Conservation (phyloP, 2,329 filamentous ascomycete species). For the Albifimbria verrucaria region DNA sequence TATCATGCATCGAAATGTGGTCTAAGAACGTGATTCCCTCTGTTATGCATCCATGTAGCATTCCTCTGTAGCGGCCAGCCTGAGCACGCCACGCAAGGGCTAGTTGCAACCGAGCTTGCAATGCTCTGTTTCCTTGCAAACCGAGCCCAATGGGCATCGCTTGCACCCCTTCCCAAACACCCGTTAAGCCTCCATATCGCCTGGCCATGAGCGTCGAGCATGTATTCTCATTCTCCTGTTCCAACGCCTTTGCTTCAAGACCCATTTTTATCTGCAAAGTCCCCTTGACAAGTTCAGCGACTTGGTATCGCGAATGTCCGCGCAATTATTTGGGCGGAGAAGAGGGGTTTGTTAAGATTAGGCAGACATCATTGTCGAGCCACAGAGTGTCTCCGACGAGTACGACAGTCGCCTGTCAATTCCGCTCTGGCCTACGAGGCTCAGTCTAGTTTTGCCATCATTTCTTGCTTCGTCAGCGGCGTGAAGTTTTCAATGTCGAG, state of each 20-base stretch:
- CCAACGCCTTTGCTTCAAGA: conserved; percentile 19
- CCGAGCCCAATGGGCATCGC: conserved; percentile 18
- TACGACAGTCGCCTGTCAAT: conserved; percentile 29
- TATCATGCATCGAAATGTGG: conserved; percentile 49
- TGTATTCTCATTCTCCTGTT: conserved; percentile 5
- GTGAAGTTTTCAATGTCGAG: conserved; percentile 93
- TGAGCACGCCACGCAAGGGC: conserved; percentile 18
- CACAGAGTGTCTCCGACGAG: conserved; percentile 23
- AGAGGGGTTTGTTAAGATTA: conserved; percentile 12
- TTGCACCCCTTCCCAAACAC: conserved; percentile 25
- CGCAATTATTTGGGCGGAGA: neutral
- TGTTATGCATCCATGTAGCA: conserved; percentile 32
- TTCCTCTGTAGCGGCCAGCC: conserved; percentile 22
- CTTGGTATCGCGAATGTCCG: conserved; percentile 1
- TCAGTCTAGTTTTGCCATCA: conserved; percentile 98
- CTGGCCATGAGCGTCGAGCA: conserved; percentile 8
- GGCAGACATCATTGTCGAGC: conserved; percentile 25
- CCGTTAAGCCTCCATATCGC: neutral
- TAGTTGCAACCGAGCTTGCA: conserved; percentile 20
- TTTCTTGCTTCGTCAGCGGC: conserved; percentile 87
- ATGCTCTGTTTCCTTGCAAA: conserved; percentile 22
- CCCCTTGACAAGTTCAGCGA: conserved; percentile 21
- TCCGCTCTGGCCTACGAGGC: conserved; percentile 22
- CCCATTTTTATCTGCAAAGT: conserved; percentile 24
- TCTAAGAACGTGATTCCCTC: conserved; percentile 41